A percentile compares a stretch with the other conserved stretches of the same genome.
These are phyloP conservation scores for Schwanniomyces pseudopolymorphus DNA, from an alignment of 805 yeast species.

Conservation along the genomic window DNA sequence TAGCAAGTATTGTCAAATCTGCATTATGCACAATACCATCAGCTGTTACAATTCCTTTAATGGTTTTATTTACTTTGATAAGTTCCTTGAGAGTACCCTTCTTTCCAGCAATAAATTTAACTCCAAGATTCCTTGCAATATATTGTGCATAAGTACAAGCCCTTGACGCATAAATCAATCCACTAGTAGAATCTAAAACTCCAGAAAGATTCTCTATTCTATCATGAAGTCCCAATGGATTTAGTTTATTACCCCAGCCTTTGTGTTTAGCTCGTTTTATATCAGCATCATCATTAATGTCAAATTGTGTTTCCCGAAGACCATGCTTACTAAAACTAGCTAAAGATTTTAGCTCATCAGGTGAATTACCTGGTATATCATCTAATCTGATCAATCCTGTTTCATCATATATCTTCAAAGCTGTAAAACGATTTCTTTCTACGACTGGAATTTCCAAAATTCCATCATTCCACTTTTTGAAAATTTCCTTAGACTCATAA, in stretches of 20 bases:
- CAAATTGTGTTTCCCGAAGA: slow-evolving; percentile 24
- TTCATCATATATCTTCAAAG: slow-evolving; percentile 19
- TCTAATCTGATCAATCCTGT: slow-evolving; percentile 27
- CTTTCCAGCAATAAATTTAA: slow-evolving; percentile 26
- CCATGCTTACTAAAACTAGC: slow-evolving; percentile 24
- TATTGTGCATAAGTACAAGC: slow-evolving; percentile 28
- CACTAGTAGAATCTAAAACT: slow-evolving; percentile 28
- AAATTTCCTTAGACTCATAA: slow-evolving; percentile 20
- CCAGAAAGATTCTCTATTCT: slow-evolving; percentile 11
- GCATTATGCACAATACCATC: slow-evolving; percentile 24
- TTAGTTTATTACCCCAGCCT: slow-evolving; percentile 24
- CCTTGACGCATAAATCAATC: slow-evolving; percentile 33
- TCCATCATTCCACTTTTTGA: slow-evolving; percentile 18
- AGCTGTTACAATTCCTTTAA: slow-evolving; percentile 18
- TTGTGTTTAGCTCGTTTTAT: slow-evolving; percentile 17
- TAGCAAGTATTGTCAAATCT: slow-evolving; percentile 21
- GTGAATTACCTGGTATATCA: slow-evolving; percentile 14
- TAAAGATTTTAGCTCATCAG: slow-evolving; percentile 14
- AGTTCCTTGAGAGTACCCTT: slow-evolving; percentile 13
- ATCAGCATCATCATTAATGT: slow-evolving; percentile 22
- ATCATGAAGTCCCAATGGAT: slow-evolving; percentile 11
- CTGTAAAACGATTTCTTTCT: slow-evolving; percentile 20
- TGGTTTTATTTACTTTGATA: slow-evolving; percentile 11
- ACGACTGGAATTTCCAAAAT: slow-evolving; percentile 12
- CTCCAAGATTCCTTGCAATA: slow-evolving; percentile 26